A percentile compares a stretch with the other conserved stretches of the same genome.
These are phyloP conservation scores for Chimonanthus praecox DNA, from an alignment of 164 flowering plant genomes.

Conservation along the genomic window DNA sequence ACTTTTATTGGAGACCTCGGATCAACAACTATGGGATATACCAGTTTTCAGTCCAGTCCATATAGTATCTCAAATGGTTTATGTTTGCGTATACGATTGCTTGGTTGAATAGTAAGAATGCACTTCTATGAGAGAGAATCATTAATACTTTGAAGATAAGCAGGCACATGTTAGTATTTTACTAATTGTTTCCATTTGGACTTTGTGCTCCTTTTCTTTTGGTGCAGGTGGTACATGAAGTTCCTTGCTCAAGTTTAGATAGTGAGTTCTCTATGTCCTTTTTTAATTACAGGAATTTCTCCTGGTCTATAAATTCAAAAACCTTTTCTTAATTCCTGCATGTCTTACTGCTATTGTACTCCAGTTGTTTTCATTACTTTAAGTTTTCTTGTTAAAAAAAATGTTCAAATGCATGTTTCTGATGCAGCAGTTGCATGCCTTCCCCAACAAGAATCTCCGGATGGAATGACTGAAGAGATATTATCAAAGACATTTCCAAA, in stretches of 20 bases:
- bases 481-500: slow-evolving; percentile 8
- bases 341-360: not conserved
- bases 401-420: not conserved
- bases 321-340: not conserved
- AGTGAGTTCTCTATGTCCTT: slow-evolving; percentile 30
- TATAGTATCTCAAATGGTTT: no score
- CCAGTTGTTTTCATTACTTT: not conserved
- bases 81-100: not conserved
- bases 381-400: not conserved
- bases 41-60: no score
- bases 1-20: not conserved
- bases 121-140: not conserved
- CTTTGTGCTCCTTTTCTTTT: not conserved
- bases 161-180: not conserved
- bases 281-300: not conserved
- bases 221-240: slow-evolving; percentile 36
- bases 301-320: not conserved
- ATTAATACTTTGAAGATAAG: not conserved
- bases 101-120: not conserved
- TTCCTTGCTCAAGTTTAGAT: slow-evolving; percentile 25
- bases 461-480: slow-evolving; percentile 16
- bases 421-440: slow-evolving; percentile 24
- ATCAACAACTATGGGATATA: not conserved
- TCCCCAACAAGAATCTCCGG: slow-evolving; percentile 15
- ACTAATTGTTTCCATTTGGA: not conserved